These are phyloP conservation scores for Monilinia vaccinii-corymbosi DNA, from an alignment of 2,329 filamentous ascomycete species.

Conservation along the genomic window DNA sequence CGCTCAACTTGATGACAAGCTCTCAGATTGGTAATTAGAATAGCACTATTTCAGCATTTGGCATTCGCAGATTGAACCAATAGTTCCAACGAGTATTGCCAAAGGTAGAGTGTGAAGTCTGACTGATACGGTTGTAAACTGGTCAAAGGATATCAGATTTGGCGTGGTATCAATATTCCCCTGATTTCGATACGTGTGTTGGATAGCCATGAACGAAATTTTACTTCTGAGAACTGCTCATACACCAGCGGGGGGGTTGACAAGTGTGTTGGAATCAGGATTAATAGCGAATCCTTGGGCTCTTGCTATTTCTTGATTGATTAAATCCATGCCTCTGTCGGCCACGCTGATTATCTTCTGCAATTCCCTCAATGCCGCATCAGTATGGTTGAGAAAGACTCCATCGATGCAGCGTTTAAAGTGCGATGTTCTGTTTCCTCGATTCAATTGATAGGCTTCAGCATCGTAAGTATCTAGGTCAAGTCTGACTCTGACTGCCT, in stretches of 20 bases:
- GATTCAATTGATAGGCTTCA: conserved; percentile 23
- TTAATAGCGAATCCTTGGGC: background rate
- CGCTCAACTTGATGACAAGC: background rate
- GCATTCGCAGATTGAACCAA: background rate
- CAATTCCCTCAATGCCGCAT: conserved; percentile 25
- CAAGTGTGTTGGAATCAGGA: background rate
- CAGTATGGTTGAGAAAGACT: conserved; percentile 28
- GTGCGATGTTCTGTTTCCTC: conserved; percentile 26
- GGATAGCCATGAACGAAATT: background rate
- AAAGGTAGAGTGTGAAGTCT: background rate
- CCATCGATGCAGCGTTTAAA: conserved; percentile 28
- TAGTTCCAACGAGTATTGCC: background rate
- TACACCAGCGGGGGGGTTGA: background rate
- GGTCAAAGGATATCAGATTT: background rate
- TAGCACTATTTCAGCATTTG: background rate
- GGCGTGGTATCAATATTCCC: background rate
- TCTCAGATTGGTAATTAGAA: background rate
- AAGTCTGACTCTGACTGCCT: background rate
- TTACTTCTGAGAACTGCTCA: background rate
- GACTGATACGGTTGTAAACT: background rate
- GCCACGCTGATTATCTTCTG: conserved; percentile 28
- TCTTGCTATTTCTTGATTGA: conserved; percentile 17
- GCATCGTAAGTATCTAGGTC: conserved; percentile 21
- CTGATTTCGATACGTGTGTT: background rate
- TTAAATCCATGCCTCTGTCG: conserved; percentile 26